Evolutionary conservation across 2,329 filamentous ascomycete species (phyloP).

Genomic region (Cryphonectria japonica): DNA sequence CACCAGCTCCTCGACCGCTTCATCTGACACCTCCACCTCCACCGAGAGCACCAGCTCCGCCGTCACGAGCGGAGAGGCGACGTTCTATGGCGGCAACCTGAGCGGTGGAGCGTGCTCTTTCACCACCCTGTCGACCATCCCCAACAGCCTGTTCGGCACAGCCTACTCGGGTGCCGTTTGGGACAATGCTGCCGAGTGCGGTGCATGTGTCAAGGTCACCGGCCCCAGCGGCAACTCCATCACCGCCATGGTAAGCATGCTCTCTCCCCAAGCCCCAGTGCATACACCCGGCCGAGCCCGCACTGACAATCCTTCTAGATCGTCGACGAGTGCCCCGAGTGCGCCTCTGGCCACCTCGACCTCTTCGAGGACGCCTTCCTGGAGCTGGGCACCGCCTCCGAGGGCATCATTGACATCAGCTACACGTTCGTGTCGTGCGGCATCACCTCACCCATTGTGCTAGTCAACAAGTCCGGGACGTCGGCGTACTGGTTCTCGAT

Average conservation of each 20-base stretch:
- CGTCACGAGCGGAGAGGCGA: conserved; percentile 46
- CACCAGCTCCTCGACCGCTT: not conserved
- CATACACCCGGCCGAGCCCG: not conserved
- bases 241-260: conserved; percentile 62
- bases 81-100: conserved; percentile 60
- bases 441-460: conserved; percentile 46
- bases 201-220: conserved; percentile 63
- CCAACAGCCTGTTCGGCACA: conserved; percentile 61
- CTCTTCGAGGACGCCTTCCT: conserved; percentile 49
- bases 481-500: conserved; percentile 53
- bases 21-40: not conserved
- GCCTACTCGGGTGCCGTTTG: conserved; percentile 64
- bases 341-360: conserved; percentile 46
- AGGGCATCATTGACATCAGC: conserved; percentile 41
- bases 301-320: conserved; percentile 37
- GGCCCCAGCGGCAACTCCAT: conserved; percentile 60
- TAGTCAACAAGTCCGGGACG: conserved; percentile 50
- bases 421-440: conserved; percentile 46
- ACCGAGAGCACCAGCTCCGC: conserved; percentile 5
- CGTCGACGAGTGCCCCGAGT: conserved; percentile 51
- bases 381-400: conserved; percentile 41
- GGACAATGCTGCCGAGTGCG: conserved; percentile 60
- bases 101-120: conserved; percentile 67
- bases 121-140: conserved; percentile 60
- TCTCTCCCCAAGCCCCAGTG: not conserved